These are phyloP conservation scores for Haemoproteus tartakovskyi DNA, from an alignment of 169 alveolate species.

Conservation along the genomic window DNA sequence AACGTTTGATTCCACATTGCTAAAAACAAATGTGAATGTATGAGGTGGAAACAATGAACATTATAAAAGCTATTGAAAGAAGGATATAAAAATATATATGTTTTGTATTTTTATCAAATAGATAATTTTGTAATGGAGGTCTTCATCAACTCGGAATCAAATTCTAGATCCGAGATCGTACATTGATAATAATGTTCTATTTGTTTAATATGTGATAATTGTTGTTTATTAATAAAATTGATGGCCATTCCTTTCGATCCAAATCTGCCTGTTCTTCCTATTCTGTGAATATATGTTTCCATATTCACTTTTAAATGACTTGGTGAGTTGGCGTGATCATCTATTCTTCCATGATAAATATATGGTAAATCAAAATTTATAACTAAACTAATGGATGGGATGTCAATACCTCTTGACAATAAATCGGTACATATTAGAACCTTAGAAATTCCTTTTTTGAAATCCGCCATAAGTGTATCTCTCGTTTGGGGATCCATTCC, in stretches of 20 bases:
- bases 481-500: slow-evolving; percentile 92
- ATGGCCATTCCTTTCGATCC: slow-evolving; percentile 96
- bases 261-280: slow-evolving; percentile 98
- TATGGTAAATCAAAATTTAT: slow-evolving; percentile 93
- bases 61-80: no score
- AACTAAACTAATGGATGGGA: slow-evolving; percentile 93
- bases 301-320: slow-evolving; percentile 8
- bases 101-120: no score
- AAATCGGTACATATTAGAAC: slow-evolving; percentile 97
- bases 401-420: slow-evolving; percentile 98
- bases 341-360: slow-evolving; percentile 71
- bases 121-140: slow-evolving; percentile 49
- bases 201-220: slow-evolving; percentile 72
- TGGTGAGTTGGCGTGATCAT: slow-evolving; percentile 3
- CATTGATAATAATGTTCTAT: slow-evolving; percentile 73
- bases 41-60: no score
- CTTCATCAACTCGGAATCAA: slow-evolving; percentile 57
- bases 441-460: slow-evolving; percentile 93
- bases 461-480: slow-evolving; percentile 93
- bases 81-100: no score
- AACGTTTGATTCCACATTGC: no score
- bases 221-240: slow-evolving; percentile 76
- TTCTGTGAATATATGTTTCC: slow-evolving; percentile 94
- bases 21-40: no score
- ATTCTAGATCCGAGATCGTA: slow-evolving; percentile 39